Conservation (phyloP, 2,329 filamentous ascomycete species). For the Paecilomyces fulvus region DNA sequence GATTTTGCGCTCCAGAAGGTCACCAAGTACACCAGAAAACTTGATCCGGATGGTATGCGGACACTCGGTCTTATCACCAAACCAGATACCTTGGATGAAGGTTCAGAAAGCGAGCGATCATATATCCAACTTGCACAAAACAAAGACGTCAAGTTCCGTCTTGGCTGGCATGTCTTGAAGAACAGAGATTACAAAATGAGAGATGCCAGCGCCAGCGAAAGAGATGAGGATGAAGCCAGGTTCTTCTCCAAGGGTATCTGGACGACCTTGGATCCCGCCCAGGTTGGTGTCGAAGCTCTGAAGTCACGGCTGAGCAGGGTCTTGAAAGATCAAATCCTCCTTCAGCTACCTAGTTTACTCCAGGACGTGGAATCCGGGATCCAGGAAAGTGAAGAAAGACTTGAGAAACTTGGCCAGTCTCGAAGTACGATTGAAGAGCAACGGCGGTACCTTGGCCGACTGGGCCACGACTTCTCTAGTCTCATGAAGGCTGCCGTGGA, state of each 20-base stretch:
- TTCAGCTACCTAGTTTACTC: conserved; percentile 16
- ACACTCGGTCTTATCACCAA: too few species aligned
- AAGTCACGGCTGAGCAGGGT: conserved; percentile 16
- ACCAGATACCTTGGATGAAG: background rate
- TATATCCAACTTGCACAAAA: conserved; percentile 18
- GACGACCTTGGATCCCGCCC: background rate
- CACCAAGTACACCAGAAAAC: too few species aligned
- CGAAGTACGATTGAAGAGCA: too few species aligned
- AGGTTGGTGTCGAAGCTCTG: conserved; percentile 14
- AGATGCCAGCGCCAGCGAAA: background rate
- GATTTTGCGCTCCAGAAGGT: conserved; percentile 52
- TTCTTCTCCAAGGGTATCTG: too few species aligned
- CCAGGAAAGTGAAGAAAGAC: conserved; percentile 12
- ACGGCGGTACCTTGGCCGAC: too few species aligned
- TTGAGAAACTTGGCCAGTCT: too few species aligned
- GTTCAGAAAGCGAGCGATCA: conserved; percentile 16
- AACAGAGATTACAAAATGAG: conserved; percentile 13
- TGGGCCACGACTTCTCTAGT: too few species aligned
- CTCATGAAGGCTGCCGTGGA: too few species aligned
- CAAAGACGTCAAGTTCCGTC: conserved; percentile 12
- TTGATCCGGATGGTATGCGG: too few species aligned
- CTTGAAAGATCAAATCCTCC: conserved; percentile 17
- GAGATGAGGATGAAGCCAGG: too few species aligned
- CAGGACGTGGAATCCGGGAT: conserved; percentile 20
- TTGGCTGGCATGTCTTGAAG: conserved; percentile 21